Evolutionary conservation across 768 basidiomycete species (phyloP).

Genomic region (Phanerodontia chrysosporium): DNA sequence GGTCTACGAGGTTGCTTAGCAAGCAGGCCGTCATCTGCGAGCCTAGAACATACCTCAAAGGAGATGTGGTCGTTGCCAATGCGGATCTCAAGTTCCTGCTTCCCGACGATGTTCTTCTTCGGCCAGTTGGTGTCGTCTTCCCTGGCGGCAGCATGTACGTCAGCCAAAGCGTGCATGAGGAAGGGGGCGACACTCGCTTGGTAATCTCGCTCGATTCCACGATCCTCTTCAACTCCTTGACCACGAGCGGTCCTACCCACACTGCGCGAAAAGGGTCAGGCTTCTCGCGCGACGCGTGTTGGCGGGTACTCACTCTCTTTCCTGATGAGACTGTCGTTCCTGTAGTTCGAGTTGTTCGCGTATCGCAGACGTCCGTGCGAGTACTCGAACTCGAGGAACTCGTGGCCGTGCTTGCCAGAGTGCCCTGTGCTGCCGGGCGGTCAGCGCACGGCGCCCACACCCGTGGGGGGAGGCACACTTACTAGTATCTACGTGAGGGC

Average conservation of each 20-base stretch:
- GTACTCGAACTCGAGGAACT: slow-evolving; percentile 98
- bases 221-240: slow-evolving; percentile 92
- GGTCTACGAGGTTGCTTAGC: slow-evolving; percentile 52
- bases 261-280: slow-evolving; percentile 43
- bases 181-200: slow-evolving; percentile 52
- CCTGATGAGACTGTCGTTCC: slow-evolving; percentile 94
- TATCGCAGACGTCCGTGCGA: slow-evolving; percentile 94
- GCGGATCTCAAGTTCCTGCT: slow-evolving; percentile 95
- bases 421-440: slow-evolving; percentile 78
- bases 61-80: slow-evolving; percentile 94
- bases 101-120: slow-evolving; percentile 97
- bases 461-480: slow-evolving; percentile 24
- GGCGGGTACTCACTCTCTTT: slow-evolving; percentile 83
- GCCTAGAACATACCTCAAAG: slow-evolving; percentile 70
- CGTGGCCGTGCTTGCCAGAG: slow-evolving; percentile 95
- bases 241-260: slow-evolving; percentile 89
- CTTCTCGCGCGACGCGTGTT: neutral
- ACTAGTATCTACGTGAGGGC: slow-evolving; percentile 45
- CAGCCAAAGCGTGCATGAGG: neutral
- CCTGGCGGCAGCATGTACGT: slow-evolving; percentile 38
- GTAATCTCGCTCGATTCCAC: slow-evolving; percentile 91
- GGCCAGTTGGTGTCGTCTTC: slow-evolving; percentile 99
- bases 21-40: neutral
- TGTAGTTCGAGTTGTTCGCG: slow-evolving; percentile 99
- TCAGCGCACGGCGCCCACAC: slow-evolving; percentile 11